Base-by-base conservation (phyloP, 2,329 filamentous ascomycete genomes). In the Apiospora marii region DNA sequence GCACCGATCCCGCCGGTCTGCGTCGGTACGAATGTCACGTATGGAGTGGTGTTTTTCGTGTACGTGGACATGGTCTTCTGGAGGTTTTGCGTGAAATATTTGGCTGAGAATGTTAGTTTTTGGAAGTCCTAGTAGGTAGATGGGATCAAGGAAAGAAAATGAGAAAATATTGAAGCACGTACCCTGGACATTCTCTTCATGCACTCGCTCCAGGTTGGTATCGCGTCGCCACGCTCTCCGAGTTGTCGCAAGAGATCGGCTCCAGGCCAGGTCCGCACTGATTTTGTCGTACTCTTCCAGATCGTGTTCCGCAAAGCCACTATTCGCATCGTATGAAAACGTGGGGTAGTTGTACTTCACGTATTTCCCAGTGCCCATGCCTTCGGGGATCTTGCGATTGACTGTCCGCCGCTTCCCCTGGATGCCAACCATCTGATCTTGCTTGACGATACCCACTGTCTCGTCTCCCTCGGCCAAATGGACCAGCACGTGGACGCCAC, bases 301-400 rank as follows among this genome's bases (percentile, higher is more conserved):
- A 72, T 94, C 90, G 27, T 87, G 86, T 81, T 95, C 92, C 0
- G 93, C 93, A 74, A 95, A 95, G 0, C 93, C 93, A 0, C 89
- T 83, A 69, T 89, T 83, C 82, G 88, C 83, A 12, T 82, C 74
- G 69, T 86, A 86, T 0, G 81, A 79, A 61, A 85, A 86, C 24
- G 81, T 80, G 0, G 81, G 81, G 61, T 84, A 86, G 0, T 80
- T 83, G 1, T 83, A 76, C 13, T 78, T 75, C 49, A 84, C 73
- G 7, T 76, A 79, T 4, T 82, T 81, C 0, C 84, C 85, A 0
- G 80, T 77, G 0, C 85, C 85, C 0, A 82, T 73, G 4, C 84
- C 84, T 0, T 77, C 75, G 24, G 82, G 80, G 3, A 86, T 80
- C 0, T 76, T 82, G 43, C 78, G 79, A 41, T 76, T 79, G 0